These are phyloP conservation scores for Botrytis porri DNA, from an alignment of 2,329 filamentous ascomycete genomes.

Conservation along the genomic window DNA sequence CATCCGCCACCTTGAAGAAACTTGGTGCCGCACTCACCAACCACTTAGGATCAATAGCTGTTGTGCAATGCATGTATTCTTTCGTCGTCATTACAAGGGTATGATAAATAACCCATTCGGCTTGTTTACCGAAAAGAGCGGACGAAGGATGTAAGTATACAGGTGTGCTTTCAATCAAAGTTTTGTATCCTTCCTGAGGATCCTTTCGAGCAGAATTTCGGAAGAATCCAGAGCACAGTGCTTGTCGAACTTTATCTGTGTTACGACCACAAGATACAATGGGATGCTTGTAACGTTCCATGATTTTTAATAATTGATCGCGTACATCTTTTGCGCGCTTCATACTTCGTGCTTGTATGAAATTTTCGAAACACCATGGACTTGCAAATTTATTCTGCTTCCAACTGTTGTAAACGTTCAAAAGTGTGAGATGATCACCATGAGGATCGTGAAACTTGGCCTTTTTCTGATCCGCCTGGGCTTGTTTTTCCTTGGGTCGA, in stretches of 20 bases:
- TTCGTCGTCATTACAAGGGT: slow-evolving; percentile 88
- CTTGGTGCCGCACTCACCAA: slow-evolving; percentile 96
- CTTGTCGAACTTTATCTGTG: slow-evolving; percentile 82
- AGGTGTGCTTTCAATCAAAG: slow-evolving; percentile 88
- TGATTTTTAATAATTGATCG: slow-evolving; percentile 87
- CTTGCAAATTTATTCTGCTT: slow-evolving; percentile 77
- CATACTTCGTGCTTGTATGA: slow-evolving; percentile 90
- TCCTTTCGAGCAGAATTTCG: slow-evolving; percentile 92
- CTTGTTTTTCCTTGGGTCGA: slow-evolving; percentile 94
- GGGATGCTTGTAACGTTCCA: slow-evolving; percentile 83
- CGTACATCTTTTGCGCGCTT: slow-evolving; percentile 86
- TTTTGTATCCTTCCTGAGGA: slow-evolving; percentile 96
- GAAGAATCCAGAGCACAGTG: slow-evolving; percentile 93
- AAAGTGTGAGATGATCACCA: slow-evolving; percentile 88
- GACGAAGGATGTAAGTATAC: slow-evolving; percentile 93
- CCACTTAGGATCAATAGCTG: slow-evolving; percentile 89
- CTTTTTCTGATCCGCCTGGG: slow-evolving; percentile 95
- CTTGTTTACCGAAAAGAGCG: slow-evolving; percentile 89
- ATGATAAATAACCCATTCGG: slow-evolving; percentile 95
- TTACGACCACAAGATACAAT: slow-evolving; percentile 83
- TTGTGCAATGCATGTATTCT: slow-evolving; percentile 97
- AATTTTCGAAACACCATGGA: slow-evolving; percentile 97
- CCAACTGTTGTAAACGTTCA: slow-evolving; percentile 99
- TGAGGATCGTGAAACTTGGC: slow-evolving; percentile 94
- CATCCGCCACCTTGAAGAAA: slow-evolving; percentile 95